A percentile compares a stretch with the other conserved stretches of the same genome.
Evolutionary conservation across 139 green algal genomes (phyloP).

Genomic region (Micractinium sp.): DNA sequence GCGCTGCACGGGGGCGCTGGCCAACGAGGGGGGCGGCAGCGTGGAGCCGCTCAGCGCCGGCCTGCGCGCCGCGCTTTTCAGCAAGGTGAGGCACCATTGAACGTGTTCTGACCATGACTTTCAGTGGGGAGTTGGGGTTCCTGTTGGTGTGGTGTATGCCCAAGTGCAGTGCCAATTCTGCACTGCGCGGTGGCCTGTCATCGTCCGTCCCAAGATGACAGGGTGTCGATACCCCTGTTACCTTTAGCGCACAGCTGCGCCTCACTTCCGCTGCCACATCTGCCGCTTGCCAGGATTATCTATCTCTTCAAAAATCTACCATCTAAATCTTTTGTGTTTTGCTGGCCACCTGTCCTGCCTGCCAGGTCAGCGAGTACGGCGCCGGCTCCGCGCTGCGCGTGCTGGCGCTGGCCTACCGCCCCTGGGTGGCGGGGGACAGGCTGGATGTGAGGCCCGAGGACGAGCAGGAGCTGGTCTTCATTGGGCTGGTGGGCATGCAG

Average conservation of each 20-base stretch:
- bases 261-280: not conserved
- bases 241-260: not conserved
- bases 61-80: not conserved
- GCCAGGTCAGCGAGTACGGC: slow-evolving; percentile 63
- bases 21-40: slow-evolving; percentile 13
- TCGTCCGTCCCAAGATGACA: no score
- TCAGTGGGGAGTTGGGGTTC: no score
- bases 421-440: not conserved
- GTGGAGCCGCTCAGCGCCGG: slow-evolving; percentile 60
- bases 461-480: slow-evolving; percentile 66
- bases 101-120: no score
- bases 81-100: not conserved
- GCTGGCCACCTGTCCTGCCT: not conserved
- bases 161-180: not conserved
- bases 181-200: not conserved
- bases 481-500: slow-evolving; percentile 86
- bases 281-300: not conserved
- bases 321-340: no score
- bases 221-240: no score
- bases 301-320: no score
- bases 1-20: slow-evolving; percentile 75
- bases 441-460: slow-evolving; percentile 53
- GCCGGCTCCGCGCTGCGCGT: slow-evolving; percentile 66
- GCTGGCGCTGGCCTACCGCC: slow-evolving; percentile 86
- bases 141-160: no score